Evolutionary conservation across 148 eudicot genomes (phyloP).

Genomic region (Mesembryanthemum crystallinum): DNA sequence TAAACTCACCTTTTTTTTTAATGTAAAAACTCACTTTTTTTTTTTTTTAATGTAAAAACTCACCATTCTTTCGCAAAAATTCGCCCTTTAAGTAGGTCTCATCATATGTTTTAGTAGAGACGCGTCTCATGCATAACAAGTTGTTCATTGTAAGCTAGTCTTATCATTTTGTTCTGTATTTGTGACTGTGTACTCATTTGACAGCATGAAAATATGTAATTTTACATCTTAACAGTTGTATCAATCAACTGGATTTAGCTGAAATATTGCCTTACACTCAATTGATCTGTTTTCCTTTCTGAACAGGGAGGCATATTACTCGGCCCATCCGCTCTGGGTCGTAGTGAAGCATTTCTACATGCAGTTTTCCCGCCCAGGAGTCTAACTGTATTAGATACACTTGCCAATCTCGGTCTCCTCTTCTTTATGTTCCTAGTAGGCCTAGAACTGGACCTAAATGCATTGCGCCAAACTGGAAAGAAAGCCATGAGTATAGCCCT

Average conservation of each 20-base stretch:
- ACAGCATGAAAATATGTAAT: background rate
- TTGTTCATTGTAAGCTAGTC: background rate
- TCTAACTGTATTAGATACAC: constrained; percentile 69
- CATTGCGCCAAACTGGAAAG: constrained; percentile 66
- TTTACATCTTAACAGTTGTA: too few relatives aligned
- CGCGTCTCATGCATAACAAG: too few relatives aligned
- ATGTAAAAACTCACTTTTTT: too few relatives aligned
- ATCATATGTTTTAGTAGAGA: too few relatives aligned
- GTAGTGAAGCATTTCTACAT: constrained; percentile 47
- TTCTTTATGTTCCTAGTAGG: constrained; percentile 85
- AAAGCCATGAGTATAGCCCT: constrained; percentile 67
- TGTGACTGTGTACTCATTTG: too few relatives aligned
- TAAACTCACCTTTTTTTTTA: too few relatives aligned
- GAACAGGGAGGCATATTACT: constrained; percentile 76
- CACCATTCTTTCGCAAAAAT: too few relatives aligned
- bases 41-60: too few relatives aligned
- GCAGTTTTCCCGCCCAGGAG: constrained; percentile 61
- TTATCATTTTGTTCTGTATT: background rate
- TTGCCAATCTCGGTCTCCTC: constrained; percentile 78
- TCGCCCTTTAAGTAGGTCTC: too few relatives aligned
- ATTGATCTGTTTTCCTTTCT: background rate
- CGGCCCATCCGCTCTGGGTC: constrained; percentile 86
- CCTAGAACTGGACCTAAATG: constrained; percentile 60
- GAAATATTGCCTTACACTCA: background rate
- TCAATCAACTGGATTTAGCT: too few relatives aligned